Base-by-base conservation (phyloP, 1,284 basidiomycete genomes). In the Heterobasidion irregulare region DNA sequence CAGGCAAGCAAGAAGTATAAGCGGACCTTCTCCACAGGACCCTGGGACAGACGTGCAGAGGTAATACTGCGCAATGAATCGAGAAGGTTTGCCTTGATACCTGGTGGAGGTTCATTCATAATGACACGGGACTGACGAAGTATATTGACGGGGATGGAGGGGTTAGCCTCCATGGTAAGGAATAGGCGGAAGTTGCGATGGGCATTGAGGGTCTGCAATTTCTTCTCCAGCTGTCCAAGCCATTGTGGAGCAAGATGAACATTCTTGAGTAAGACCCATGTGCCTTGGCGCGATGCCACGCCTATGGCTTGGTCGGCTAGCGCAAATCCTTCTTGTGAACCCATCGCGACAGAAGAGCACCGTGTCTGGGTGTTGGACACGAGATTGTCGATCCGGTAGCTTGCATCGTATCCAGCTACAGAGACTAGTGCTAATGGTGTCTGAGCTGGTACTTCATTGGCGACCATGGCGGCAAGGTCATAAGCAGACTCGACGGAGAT, bases 91-190 rank as follows among this genome's bases (percentile, higher is more conserved):
- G 95, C 95, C 63, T 94, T 94, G 68, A 98, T 84, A 59, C 95
- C 95, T 35, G 94, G 94, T 52, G 94, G 91, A 45, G 95, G 94
- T 67, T 98, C 95, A 68, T 97, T 97, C 94, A 98, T 98, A 67
- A 98, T 82, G 62, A 97, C 84, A 45, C 94, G 85, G 18, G 94
- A 97, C 70, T 94, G 94, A 15, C 94, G 89, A 15, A 98, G 80
- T 59, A 98, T 94, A 69, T 96, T 98, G 64, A 96, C 92, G 4
- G 95, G 93, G 56, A 98, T 96, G 38, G 86, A 81, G 33, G 86
- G 87, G 66, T 92, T 95, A 18, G 92, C 91, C 72, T 98, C 95
- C 92, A 97, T 94, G 0, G 95, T 97, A 52, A 98, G 77, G 82
- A 98, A 98, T 9, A 98, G 78, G 26, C 95, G 85, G 91, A 98